A percentile compares a stretch with the other conserved stretches of the same genome.
These are phyloP conservation scores for Leccinum fallax DNA, from an alignment of 1,284 basidiomycete species.

Conservation along the genomic window DNA sequence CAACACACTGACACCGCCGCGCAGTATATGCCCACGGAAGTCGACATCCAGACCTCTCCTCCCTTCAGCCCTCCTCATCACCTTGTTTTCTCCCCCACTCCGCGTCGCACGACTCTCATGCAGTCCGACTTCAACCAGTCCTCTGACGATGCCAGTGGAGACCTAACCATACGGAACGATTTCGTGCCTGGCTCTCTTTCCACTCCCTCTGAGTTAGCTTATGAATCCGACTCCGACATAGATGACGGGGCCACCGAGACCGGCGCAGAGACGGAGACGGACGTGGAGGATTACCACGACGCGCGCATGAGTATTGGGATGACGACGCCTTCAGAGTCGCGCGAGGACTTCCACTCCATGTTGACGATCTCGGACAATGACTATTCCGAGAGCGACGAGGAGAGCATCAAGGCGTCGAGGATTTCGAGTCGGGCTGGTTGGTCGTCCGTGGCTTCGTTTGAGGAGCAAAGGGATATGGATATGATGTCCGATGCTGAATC, in stretches of 20 bases:
- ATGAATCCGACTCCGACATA: constrained; percentile 37
- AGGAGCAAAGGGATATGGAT: constrained; percentile 11
- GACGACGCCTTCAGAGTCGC: constrained; percentile 59
- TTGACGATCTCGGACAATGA: constrained; percentile 73
- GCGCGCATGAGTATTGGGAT: constrained; percentile 74
- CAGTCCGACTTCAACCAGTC: constrained; percentile 41
- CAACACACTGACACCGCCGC: constrained; percentile 40
- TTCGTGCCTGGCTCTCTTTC: constrained; percentile 38
- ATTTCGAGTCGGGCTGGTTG: constrained; percentile 39
- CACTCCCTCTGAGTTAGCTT: constrained; percentile 27
- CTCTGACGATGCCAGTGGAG: constrained; percentile 48
- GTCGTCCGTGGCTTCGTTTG: constrained; percentile 31
- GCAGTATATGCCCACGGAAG: constrained; percentile 39
- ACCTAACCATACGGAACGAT: constrained; percentile 40
- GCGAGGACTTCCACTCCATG: constrained; percentile 76
- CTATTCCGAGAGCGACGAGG: constrained; percentile 58
- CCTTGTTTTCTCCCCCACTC: constrained; percentile 28
- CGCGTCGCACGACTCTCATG: constrained; percentile 50
- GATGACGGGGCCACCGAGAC: constrained; percentile 61
- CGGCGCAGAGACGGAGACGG: constrained; percentile 67
- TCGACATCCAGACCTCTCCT: constrained; percentile 41
- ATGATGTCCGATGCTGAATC: constrained; percentile 7
- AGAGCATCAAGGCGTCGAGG: constrained; percentile 66
- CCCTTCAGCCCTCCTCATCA: constrained; percentile 8
- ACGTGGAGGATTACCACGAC: constrained; percentile 71